Evolutionary conservation across 2,329 filamentous ascomycete genomes (phyloP), one percentile per base, ranked within the genome.

Genomic region (Plectosphaerella cucumerina): DNA sequence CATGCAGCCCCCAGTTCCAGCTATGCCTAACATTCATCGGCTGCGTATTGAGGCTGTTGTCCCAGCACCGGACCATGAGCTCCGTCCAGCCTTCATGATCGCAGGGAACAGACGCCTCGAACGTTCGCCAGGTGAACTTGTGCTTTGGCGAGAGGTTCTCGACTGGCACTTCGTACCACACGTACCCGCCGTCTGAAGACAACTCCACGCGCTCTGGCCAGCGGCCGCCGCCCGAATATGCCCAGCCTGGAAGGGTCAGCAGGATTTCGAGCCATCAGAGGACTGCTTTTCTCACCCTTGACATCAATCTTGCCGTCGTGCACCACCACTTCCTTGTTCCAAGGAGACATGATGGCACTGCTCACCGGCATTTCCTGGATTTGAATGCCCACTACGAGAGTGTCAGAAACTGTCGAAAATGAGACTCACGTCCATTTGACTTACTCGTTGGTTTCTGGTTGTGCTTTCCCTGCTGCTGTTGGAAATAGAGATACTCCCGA

Each of bases 351-450:
- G 58, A 87, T 86, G 20, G 84, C 85, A 14, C 75, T 80, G 44
- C 76, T 80, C 3, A 88, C 84, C 0, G 85, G 85, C 84, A 88
- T 89, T 34, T 87, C 85, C 59, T 89, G 85, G 58, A 86, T 88
- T 55, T 78, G 80, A 54, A 85, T 84, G 0, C 82, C 84, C 44
- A 82, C 80, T n/a, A n/a, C n/a, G n/a, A n/a, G n/a, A n/a, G n/a
- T n/a, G n/a, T n/a, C n/a, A n/a, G n/a, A n/a, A n/a, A n/a, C n/a
- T n/a, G n/a, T n/a, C n/a, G n/a, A n/a, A n/a, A n/a, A n/a, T n/a
- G n/a, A n/a, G n/a, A n/a, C n/a, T n/a, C n/a, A n/a, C n/a, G n/a
- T n/a, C n/a, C n/a, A n/a, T n/a, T n/a, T n/a, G n/a, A n/a, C n/a
- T n/a, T n/a, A n/a, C n/a, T n/a, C 15, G 71, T 80, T 57, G 79